Evolutionary conservation across 495 filamentous ascomycete species (phyloP).

Genomic region (Elasticomyces elasticus): DNA sequence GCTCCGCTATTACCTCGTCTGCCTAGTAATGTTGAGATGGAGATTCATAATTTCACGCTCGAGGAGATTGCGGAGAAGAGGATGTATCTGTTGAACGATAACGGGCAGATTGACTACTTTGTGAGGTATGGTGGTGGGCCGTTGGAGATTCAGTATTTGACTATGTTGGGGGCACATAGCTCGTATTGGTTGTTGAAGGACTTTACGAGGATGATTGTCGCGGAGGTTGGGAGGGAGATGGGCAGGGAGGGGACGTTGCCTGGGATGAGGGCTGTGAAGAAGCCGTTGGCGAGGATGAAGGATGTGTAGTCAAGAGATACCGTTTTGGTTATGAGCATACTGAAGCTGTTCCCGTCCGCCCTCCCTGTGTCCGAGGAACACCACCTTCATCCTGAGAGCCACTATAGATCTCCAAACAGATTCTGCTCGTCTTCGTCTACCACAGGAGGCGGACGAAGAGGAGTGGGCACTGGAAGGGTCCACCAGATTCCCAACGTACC

Average conservation of each 20-base stretch:
- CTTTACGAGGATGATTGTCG: constrained; percentile 74
- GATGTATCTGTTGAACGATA: constrained; percentile 81
- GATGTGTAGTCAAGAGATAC: not conserved
- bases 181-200: constrained; percentile 84
- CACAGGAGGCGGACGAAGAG: too few species aligned
- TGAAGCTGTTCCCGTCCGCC: too few species aligned
- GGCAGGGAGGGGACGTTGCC: constrained; percentile 57
- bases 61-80: constrained; percentile 90
- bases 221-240: constrained; percentile 70
- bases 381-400: too few species aligned
- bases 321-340: not conserved
- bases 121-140: constrained; percentile 69
- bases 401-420: too few species aligned
- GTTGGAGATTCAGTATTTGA: constrained; percentile 88
- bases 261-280: constrained; percentile 69
- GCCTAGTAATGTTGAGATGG: constrained; percentile 84
- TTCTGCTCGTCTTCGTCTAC: too few species aligned
- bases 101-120: constrained; percentile 87
- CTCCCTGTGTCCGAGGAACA: too few species aligned
- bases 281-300: constrained; percentile 24
- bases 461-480: too few species aligned
- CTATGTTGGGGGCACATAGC: constrained; percentile 94
- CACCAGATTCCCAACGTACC: too few species aligned
- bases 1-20: constrained; percentile 40
- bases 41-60: constrained; percentile 86